Percentiles rank a stretch among this genome's conserved stretches.
Evolutionary conservation across 768 basidiomycete genomes (phyloP).

Genomic region (Xanthoconium stramineum): DNA sequence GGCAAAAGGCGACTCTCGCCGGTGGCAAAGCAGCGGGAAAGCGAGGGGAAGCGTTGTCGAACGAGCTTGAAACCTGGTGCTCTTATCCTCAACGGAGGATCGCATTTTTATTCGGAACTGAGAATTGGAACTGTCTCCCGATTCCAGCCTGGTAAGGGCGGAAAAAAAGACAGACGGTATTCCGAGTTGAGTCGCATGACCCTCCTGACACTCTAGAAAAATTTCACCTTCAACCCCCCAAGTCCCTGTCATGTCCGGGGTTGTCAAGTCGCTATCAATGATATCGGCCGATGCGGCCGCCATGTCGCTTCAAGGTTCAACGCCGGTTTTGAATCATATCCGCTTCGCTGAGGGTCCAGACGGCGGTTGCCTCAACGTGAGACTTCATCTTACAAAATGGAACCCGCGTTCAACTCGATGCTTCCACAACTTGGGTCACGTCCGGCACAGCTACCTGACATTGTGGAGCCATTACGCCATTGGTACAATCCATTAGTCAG

Average conservation of each 20-base stretch:
- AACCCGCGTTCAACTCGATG: too few relatives aligned
- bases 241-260: neutral
- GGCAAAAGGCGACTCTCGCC: neutral
- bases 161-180: neutral
- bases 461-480: too few relatives aligned
- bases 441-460: too few relatives aligned
- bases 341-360: too few relatives aligned
- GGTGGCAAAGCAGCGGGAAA: neutral
- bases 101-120: conserved; percentile 10
- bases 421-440: too few relatives aligned
- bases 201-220: neutral
- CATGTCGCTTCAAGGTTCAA: neutral
- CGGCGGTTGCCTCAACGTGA: too few relatives aligned
- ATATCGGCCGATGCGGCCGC: neutral
- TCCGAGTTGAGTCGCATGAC: neutral
- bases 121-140: conserved; percentile 14
- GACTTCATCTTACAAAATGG: too few relatives aligned
- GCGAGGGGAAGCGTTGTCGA: neutral
- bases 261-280: neutral
- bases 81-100: conserved; percentile 16
- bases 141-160: conserved; percentile 4
- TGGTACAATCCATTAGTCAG: too few relatives aligned
- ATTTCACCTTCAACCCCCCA: neutral
- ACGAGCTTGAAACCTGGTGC: neutral
- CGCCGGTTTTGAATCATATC: too few relatives aligned